Evolutionary conservation across 345 rosid species (phyloP), one percentile per base, ranked within the genome.

Genomic region (Jatropha curcas): DNA sequence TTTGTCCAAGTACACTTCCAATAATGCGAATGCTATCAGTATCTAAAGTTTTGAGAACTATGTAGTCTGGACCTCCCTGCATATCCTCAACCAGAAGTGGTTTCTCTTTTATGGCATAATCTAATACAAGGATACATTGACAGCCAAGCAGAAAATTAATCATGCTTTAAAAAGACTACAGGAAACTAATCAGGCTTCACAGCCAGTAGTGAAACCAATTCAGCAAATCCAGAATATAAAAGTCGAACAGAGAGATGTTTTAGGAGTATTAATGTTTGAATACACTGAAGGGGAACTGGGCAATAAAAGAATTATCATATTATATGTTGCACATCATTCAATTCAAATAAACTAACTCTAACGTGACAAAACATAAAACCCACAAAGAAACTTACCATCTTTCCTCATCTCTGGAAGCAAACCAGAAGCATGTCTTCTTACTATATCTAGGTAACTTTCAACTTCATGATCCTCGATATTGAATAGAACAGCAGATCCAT

Each of bases 1-100:
- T 94, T 78, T 90, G 97, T 22, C 97, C 98, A 31, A 94, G 96
- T 74, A 94, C 94, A 70, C 96, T 94, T 79, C 94, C 97, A 74
- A 94, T 92, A 33, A 90, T 82, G 62, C 97, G 94, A 48, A 94
- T 81, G 67, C 94, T 89, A 74, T 94, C 93, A 51, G 88, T 90
- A 81, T 94, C 98, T 78, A 94, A 77, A 12, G 77, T 75, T 71
- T 86, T 94, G 50, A 94, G 90, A 79, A 88, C 86, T 10, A 92
- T 80, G 67, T 84, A 86, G 72, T 94, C 97, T 12, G 87, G 90
- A 43, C 97, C 97, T 71, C 97, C 97, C 82, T 76, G 84, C 97
- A 92, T 92, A 75, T 89, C 95, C 81, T 81, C 88, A 22, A 33
- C 83, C 77, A 89, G 79, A 76, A 78, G 77, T 31, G 97, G 93